Percentiles rank a stretch among this genome's conserved stretches.
Evolutionary conservation across 73 alveolate species (phyloP).

Genomic region (Symbiodinium pilosum): DNA sequence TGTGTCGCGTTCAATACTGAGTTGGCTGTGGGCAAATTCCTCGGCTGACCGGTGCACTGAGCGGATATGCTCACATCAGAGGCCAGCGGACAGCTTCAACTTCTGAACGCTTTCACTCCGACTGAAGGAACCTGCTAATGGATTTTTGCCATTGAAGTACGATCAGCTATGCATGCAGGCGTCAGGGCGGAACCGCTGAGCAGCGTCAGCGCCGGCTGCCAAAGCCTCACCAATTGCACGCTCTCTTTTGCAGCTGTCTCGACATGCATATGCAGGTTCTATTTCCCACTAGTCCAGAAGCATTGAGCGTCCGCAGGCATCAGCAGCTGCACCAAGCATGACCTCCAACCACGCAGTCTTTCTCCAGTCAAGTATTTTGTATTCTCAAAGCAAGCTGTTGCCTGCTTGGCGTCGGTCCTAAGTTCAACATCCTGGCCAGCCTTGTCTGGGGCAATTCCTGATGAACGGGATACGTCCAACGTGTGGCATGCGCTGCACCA

Average conservation of each 20-base stretch:
- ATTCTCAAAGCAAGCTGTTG: no score
- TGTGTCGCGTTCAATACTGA: background rate
- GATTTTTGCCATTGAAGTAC: background rate
- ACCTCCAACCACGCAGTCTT: background rate
- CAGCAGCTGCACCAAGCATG: conserved; percentile 60
- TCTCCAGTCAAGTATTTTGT: no score
- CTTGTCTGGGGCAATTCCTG: background rate
- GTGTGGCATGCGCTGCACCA: background rate
- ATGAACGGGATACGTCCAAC: background rate
- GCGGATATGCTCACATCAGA: no score
- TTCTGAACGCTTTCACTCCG: no score
- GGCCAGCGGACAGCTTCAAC: no score
- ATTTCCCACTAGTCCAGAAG: background rate
- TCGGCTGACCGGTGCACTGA: no score
- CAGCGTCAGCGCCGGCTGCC: background rate
- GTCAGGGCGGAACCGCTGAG: background rate
- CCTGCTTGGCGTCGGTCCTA: no score
- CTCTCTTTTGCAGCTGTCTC: no score
- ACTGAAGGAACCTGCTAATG: background rate
- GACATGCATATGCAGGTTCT: no score
- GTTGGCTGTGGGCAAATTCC: background rate
- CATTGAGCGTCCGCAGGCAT: conserved; percentile 35
- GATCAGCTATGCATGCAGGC: no score
- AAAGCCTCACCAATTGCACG: background rate
- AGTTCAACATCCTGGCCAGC: background rate